Evolutionary conservation across 371 early-diverging fungal genomes (phyloP), one percentile per base, ranked within the genome.

Genomic region (Rhizopus arrhizus): DNA sequence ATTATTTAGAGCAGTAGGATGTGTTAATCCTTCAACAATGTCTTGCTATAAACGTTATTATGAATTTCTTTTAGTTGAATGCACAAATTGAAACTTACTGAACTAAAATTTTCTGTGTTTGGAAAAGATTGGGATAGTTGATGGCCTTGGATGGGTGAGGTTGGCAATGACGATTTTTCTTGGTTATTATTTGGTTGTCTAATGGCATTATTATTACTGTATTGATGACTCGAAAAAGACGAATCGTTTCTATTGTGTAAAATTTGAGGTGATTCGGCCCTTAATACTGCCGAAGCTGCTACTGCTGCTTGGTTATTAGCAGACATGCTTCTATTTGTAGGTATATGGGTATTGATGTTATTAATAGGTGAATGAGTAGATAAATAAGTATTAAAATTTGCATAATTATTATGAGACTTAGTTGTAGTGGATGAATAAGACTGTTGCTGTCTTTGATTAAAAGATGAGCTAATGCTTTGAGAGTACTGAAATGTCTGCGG

Each of bases 361-460:
- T 16, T 43, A 34, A 32, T 35, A 53, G 11, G 35, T 12, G n/a
- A 32, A n/a, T 62, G 62, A 22, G 33, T 36, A 34, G 62, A 9
- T 38, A 58, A 34, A 29, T 64, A 64, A 5, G 46, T 9, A 32
- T 53, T 58, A 48, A 45, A 63, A 31, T 53, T 64, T 13, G 58
- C 45, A 35, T 53, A 28, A 42, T 49, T 64, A 56, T 15, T 16
- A 22, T 13, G 36, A 31, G 47, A 11, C 29, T 45, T 6, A 36
- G 47, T 4, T 36, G 47, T 5, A 28, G 46, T 9, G 31, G 48
- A 40, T 41, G 51, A 41, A 6, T 43, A 35, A 35, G 35, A 5
- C 11, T 56, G 47, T 29, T 50, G 59, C 11, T 56, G 47, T 29
- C 40, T 50, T 42, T 47, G 46, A 45, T 29, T 49, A 43, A 34